Conservation (phyloP, 2,329 filamentous ascomycete genomes). For the Botrytis aclada region DNA sequence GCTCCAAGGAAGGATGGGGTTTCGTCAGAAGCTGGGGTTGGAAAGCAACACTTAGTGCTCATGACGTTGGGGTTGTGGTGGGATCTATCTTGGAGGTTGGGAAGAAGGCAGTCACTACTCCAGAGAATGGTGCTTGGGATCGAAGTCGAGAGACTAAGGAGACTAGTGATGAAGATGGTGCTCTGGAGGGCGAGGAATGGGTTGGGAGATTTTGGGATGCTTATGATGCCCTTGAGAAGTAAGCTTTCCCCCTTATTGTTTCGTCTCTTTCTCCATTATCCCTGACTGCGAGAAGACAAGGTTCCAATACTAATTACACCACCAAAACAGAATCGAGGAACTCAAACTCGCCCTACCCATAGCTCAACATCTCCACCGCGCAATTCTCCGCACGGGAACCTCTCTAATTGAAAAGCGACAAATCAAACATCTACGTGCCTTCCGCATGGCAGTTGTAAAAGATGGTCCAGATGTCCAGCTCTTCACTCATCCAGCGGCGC, state of each 20-base stretch:
- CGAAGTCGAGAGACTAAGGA: conserved; percentile 43
- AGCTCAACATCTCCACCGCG: conserved; percentile 84
- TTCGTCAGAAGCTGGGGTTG: conserved; percentile 98
- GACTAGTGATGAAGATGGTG: conserved; percentile 44
- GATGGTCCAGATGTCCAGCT: conserved; percentile 88
- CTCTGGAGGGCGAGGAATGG: conserved; percentile 60
- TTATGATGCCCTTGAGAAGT: conserved; percentile 70
- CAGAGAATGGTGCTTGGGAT: conserved; percentile 35
- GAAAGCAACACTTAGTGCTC: conserved; percentile 88
- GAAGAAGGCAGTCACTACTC: conserved; percentile 42
- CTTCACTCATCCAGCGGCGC: conserved; percentile 87
- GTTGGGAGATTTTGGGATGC: conserved; percentile 67
- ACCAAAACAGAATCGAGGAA: conserved; percentile 61
- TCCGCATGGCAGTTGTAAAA: conserved; percentile 93
- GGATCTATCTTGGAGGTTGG: conserved; percentile 92
- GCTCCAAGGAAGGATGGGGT: conserved; percentile 88
- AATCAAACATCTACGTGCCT: conserved; percentile 86
- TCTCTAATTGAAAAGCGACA: conserved; percentile 89
- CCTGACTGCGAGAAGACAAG: conserved; percentile 32
- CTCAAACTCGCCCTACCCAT: conserved; percentile 74
- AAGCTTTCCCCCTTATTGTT: conserved; percentile 20
- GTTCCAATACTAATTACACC: conserved; percentile 41
- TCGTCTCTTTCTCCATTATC: background rate
- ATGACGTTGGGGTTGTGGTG: conserved; percentile 90
- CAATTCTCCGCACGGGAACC: conserved; percentile 90